Evolutionary conservation across 176 grass and related monocot species (phyloP).

Genomic region (Triticum timopheevii): DNA sequence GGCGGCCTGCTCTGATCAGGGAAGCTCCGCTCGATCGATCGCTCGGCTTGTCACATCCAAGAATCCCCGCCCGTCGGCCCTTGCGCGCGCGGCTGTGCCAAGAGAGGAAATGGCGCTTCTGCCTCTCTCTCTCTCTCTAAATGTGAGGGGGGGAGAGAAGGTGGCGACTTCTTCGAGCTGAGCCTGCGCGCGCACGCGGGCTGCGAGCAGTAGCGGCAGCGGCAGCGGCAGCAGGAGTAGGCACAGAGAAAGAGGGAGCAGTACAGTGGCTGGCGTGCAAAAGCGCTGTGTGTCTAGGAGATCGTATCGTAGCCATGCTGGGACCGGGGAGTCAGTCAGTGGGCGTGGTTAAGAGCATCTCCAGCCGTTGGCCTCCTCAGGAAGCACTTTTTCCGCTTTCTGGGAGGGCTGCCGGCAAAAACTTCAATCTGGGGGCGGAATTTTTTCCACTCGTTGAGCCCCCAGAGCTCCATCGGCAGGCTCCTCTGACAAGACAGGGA

Average conservation of each 20-base stretch:
- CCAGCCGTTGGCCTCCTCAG: too few relatives aligned
- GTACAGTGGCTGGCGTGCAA: slow-evolving; percentile 11
- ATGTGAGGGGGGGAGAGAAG: not conserved
- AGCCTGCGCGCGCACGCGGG: slow-evolving; percentile 30
- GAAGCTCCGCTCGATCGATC: not conserved
- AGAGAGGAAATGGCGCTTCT: not conserved
- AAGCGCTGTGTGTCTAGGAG: not conserved
- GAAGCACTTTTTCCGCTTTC: accelerated
- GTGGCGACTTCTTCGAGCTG: not conserved
- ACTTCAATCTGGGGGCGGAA: too few relatives aligned
- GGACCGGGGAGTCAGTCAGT: slow-evolving; percentile 35
- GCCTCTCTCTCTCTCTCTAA: not conserved
- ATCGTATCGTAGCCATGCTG: not conserved
- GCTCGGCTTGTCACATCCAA: slow-evolving; percentile 15
- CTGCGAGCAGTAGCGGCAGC: not conserved
- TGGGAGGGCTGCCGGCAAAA: too few relatives aligned
- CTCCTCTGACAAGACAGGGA: too few relatives aligned
- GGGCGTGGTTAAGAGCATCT: not conserved
- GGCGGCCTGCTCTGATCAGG: slow-evolving; percentile 2
- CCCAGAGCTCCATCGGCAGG: too few relatives aligned
- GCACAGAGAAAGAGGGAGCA: not conserved
- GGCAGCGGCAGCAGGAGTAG: too few relatives aligned
- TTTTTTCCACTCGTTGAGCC: too few relatives aligned
- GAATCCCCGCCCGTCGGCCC: slow-evolving; percentile 25
- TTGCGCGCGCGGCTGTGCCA: slow-evolving; percentile 7